These are phyloP conservation scores for Dactylonectria estremocensis DNA, from an alignment of 2,329 filamentous ascomycete species.

Conservation along the genomic window DNA sequence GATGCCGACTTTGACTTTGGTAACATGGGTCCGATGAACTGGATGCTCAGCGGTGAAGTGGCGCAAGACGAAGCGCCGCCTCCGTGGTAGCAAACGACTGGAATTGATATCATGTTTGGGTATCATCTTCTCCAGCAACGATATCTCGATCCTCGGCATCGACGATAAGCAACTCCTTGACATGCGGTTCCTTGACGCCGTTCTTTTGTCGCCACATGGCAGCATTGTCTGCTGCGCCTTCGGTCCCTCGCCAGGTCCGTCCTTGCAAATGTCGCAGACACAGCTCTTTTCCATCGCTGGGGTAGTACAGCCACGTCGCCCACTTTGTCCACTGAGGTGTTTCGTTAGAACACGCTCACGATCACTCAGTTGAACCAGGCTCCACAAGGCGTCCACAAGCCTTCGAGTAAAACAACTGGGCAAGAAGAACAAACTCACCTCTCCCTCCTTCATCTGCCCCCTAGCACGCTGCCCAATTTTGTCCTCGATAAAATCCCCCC, in stretches of 20 bases:
- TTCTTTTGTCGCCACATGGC: slow-evolving; percentile 36
- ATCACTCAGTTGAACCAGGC: not conserved
- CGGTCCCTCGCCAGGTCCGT: slow-evolving; percentile 62
- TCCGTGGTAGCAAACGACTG: not conserved
- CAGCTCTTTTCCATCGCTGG: slow-evolving; percentile 59
- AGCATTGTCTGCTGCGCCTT: slow-evolving; percentile 35
- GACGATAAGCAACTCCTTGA: not conserved
- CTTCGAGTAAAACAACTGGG: too few species aligned
- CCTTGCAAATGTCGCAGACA: slow-evolving; percentile 68
- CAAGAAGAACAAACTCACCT: slow-evolving; percentile 37
- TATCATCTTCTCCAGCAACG: not conserved
- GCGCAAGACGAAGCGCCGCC: not conserved
- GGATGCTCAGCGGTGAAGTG: slow-evolving; percentile 2
- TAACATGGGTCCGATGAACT: slow-evolving; percentile 12
- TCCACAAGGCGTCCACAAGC: not conserved
- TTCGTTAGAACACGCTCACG: not conserved
- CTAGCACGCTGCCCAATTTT: slow-evolving; percentile 68
- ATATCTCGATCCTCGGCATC: too few species aligned
- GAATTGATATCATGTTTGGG: not conserved
- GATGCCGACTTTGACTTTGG: slow-evolving; percentile 16
- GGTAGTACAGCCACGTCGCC: slow-evolving; percentile 71
- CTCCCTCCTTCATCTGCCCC: slow-evolving; percentile 69
- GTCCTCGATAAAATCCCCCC: slow-evolving; percentile 71
- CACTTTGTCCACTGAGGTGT: slow-evolving; percentile 61
- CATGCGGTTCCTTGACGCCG: not conserved